phyloP scores from a whole-genome alignment of 2,329 filamentous ascomycete genomes.

The Colletotrichum tabaci region DNA sequence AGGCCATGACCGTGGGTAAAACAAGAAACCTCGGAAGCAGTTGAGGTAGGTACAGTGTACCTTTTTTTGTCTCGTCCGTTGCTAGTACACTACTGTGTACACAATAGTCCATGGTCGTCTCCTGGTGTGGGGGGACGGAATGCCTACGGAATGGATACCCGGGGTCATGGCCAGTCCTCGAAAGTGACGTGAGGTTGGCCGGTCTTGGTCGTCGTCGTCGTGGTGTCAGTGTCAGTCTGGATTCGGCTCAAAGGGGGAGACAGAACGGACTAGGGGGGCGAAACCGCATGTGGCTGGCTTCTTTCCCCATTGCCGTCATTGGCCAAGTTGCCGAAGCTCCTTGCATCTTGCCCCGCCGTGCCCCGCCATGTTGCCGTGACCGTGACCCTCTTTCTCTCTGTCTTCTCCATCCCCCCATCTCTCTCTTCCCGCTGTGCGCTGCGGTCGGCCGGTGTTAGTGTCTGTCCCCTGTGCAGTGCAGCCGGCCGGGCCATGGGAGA shows the following conservation, averaged over 20 bases:
- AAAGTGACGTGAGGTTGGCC: conserved; percentile 30
- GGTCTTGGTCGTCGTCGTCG: neutral
- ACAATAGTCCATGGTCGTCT: conserved; percentile 2
- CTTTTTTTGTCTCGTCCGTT: conserved; percentile 1
- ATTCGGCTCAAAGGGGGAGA: conserved; percentile 56
- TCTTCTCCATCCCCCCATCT: no score
- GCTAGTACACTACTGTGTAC: neutral
- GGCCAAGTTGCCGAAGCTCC: conserved; percentile 61
- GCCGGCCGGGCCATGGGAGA: conserved; percentile 31
- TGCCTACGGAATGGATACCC: conserved; percentile 9
- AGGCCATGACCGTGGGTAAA: conserved; percentile 34
- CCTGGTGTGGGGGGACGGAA: conserved; percentile 19
- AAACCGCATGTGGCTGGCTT: conserved; percentile 32
- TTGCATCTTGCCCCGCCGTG: conserved; percentile 40
- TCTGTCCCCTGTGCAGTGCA: conserved; percentile 1
- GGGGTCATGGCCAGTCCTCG: neutral
- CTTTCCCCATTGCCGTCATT: conserved; percentile 55
- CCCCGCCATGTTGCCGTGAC: conserved; percentile 31
- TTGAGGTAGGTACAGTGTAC: conserved; percentile 32
- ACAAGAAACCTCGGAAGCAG: conserved; percentile 35
- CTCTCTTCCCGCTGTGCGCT: no score
- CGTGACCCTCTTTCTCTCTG: neutral
- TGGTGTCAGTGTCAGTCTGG: conserved; percentile 18
- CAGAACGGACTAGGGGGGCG: conserved; percentile 43
- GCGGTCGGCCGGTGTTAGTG: conserved; percentile 10